phyloP scores from a whole-genome alignment of 2,329 filamentous ascomycete genomes.

The Ceratocystis harringtonii region DNA sequence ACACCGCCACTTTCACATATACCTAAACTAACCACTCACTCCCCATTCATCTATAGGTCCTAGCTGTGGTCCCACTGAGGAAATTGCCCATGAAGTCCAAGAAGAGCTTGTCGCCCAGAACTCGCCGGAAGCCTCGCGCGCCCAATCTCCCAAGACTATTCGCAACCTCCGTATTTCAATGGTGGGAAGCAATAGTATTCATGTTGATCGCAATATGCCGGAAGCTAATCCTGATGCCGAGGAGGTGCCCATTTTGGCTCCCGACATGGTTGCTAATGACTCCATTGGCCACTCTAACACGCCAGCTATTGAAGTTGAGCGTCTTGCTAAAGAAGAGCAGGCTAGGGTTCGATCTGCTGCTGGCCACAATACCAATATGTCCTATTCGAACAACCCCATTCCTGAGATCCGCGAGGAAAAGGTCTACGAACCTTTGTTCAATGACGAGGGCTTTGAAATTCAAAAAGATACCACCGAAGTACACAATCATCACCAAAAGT shows the following conservation, averaged over 20 bases:
- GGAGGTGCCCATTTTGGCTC: constrained; percentile 66
- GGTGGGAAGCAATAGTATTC: constrained; percentile 48
- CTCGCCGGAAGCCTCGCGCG: constrained; percentile 42
- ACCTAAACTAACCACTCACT: neutral
- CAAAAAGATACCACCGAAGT: constrained; percentile 32
- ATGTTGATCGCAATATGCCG: constrained; percentile 48
- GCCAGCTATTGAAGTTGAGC: constrained; percentile 60
- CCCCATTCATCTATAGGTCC: constrained; percentile 15
- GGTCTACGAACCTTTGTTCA: constrained; percentile 90
- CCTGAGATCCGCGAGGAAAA: constrained; percentile 83
- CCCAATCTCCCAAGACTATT: constrained; percentile 18
- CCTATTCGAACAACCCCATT: constrained; percentile 40
- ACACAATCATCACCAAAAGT: constrained; percentile 43
- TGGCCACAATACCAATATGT: constrained; percentile 38
- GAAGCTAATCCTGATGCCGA: constrained; percentile 29
- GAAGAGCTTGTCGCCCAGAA: constrained; percentile 69
- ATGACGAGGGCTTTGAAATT: constrained; percentile 44
- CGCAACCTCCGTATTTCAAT: constrained; percentile 21
- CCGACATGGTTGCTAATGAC: constrained; percentile 69
- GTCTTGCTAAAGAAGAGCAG: constrained; percentile 43
- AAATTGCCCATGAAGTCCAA: constrained; percentile 74
- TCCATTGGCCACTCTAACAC: constrained; percentile 50
- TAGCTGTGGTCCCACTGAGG: constrained; percentile 59
- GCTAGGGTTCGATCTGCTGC: constrained; percentile 43
- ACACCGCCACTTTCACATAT: neutral